Conservation (phyloP, 2,329 filamentous ascomycete genomes). For the Aspergillus hiratsukae region DNA sequence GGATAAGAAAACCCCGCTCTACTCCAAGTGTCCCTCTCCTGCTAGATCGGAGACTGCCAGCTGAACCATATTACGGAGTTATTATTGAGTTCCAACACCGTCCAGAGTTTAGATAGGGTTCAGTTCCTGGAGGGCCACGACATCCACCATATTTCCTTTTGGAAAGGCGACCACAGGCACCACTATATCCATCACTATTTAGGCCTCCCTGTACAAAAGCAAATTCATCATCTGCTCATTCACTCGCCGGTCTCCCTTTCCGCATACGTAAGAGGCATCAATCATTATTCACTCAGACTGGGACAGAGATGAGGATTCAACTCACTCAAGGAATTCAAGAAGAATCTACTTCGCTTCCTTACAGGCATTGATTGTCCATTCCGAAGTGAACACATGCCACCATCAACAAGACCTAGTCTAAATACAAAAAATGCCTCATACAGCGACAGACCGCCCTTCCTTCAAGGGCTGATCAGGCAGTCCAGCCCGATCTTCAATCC, state of each 20-base stretch:
- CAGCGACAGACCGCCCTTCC: not conserved
- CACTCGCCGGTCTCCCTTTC: not conserved
- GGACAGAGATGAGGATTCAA: not conserved
- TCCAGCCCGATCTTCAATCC: not conserved
- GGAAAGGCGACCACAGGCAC: not conserved
- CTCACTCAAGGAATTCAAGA: not conserved
- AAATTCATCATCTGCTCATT: not conserved
- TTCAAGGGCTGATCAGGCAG: not conserved
- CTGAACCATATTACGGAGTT: too few relatives aligned
- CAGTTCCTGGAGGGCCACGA: not conserved
- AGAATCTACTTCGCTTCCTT: not conserved
- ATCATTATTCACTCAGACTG: not conserved
- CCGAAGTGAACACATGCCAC: not conserved
- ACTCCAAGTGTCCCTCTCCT: not conserved
- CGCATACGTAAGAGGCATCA: not conserved
- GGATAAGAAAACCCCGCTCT: not conserved
- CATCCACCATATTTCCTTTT: not conserved
- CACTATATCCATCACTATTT: not conserved
- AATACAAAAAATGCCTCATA: not conserved
- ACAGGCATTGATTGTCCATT: not conserved
- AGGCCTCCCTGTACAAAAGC: not conserved
- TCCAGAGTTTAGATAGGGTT: too few relatives aligned
- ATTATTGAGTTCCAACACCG: too few relatives aligned
- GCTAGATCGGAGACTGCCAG: too few relatives aligned
- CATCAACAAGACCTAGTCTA: not conserved